A percentile compares a stretch with the other conserved stretches of the same genome.
phyloP scores from a whole-genome alignment of 2,329 filamentous ascomycete genomes.

The Zymoseptoria passerinii region DNA sequence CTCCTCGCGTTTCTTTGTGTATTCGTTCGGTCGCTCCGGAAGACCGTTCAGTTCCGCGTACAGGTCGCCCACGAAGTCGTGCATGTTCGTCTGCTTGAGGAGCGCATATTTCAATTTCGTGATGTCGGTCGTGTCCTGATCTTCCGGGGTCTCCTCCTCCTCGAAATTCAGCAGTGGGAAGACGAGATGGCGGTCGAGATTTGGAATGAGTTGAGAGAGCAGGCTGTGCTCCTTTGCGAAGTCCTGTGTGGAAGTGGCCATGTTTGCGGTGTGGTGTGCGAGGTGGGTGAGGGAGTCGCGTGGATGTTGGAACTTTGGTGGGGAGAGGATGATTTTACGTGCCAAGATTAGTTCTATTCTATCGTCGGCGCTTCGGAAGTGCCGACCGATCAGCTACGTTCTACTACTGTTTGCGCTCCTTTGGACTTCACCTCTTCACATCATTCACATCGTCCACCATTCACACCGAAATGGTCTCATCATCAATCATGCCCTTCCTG shows the following conservation, averaged over 20 bases:
- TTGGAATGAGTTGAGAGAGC: conserved; percentile 77
- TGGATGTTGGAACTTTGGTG: neutral
- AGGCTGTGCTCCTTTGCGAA: conserved; percentile 65
- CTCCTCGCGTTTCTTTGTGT: conserved; percentile 78
- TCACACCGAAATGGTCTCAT: conserved; percentile 27
- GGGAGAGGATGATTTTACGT: neutral
- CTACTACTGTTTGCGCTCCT: too few species aligned
- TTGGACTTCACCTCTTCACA: neutral
- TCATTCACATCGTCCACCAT: neutral
- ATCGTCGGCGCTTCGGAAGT: neutral
- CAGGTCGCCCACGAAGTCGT: conserved; percentile 87
- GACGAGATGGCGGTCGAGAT: conserved; percentile 92
- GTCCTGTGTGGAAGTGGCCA: conserved; percentile 32
- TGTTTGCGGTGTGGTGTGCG: conserved; percentile 21
- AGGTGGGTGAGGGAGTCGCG: conserved; percentile 1
- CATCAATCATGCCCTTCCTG: conserved; percentile 33
- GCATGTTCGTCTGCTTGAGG: conserved; percentile 97
- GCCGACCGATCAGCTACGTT: too few species aligned
- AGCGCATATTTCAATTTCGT: conserved; percentile 85
- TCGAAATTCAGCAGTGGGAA: conserved; percentile 94
- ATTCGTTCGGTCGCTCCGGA: conserved; percentile 71
- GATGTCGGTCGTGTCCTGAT: conserved; percentile 68
- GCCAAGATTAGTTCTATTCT: too few species aligned
- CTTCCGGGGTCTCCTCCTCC: conserved; percentile 66
- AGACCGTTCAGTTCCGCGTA: conserved; percentile 83